Conservation (phyloP, 352 stramenopile genomes). For the Pilasporangium apinafurcum region DNA sequence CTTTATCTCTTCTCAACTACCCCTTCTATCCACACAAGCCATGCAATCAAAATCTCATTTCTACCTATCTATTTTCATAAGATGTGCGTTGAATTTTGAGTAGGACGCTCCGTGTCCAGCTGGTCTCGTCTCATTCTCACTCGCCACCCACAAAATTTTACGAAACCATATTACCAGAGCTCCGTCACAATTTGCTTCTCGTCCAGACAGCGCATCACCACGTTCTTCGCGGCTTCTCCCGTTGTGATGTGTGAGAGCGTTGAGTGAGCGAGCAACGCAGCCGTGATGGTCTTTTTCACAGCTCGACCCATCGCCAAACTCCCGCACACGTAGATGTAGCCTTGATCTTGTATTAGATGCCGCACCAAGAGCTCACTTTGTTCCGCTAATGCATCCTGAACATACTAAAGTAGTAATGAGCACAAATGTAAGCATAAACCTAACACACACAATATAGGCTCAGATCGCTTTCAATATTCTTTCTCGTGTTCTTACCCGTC, state of each 20-base stretch:
- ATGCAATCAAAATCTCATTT: too few relatives aligned
- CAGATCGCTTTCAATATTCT: too few relatives aligned
- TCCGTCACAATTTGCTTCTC: constrained; percentile 53
- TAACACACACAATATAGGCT: not conserved
- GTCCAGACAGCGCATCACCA: constrained; percentile 37
- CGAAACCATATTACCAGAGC: constrained; percentile 80
- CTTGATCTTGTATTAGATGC: constrained; percentile 46
- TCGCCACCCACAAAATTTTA: too few relatives aligned
- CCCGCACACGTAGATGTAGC: constrained; percentile 76
- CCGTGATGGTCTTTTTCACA: constrained; percentile 56
- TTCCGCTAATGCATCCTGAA: constrained; percentile 59
- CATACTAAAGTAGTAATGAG: constrained; percentile 40
- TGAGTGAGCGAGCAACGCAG: constrained; percentile 35
- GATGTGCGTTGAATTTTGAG: too few relatives aligned
- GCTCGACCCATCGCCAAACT: constrained; percentile 71
- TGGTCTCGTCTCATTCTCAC: too few relatives aligned
- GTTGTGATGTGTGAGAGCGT: constrained; percentile 19
- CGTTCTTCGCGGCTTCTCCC: constrained; percentile 31
- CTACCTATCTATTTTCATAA: too few relatives aligned
- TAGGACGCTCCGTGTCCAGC: too few relatives aligned
- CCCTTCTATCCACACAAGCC: too few relatives aligned
- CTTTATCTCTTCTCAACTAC: too few relatives aligned
- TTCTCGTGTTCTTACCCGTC: constrained; percentile 51
- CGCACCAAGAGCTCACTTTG: constrained; percentile 44
- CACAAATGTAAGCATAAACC: constrained; percentile 2